Base-by-base conservation (phyloP, 2,329 filamentous ascomycete species). In the Cladophialophora yegresii region DNA sequence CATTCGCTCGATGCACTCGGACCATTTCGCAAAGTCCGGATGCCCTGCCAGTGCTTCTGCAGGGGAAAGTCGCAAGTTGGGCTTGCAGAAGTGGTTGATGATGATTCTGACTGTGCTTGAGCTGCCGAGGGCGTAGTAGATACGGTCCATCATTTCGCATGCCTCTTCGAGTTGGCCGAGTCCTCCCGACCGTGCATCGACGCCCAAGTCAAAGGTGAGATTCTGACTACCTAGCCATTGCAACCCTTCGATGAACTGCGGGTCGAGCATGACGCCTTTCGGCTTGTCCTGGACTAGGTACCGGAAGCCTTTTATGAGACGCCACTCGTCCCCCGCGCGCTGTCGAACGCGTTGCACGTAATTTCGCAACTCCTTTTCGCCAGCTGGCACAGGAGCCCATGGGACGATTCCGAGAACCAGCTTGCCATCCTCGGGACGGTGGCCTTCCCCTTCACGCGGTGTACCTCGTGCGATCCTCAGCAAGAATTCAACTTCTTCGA, bases 51-150 rank as follows among this genome's bases (percentile, higher is more conserved):
- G 71, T 69, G 63, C 61, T 51, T 69, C 66, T 1, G 30, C 20
- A 4, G 69, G 66, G 1, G 65, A 64, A 13, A 90, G 82, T 33
- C 82, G 82, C 30, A 96, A 80, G 75, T 93, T 87, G 1, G 92
- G 92, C 78, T 96, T 96, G 83, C 91, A 93, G 70, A 96, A 84
- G 77, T 97, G 92, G 76, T 96, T 91, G 70, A 96, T 78, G 58
- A 96, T 82, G 72, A 93, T 85, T 0, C 81, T 83, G 36, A 89
- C 85, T 72, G 84, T 86, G 5, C 83, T 81, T 60, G 85, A 84
- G 0, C 79, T 56, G 5, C 32, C 54, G 16, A 43, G 5, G 36
- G 36, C 5, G 86, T 81, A 73, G 90, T 81, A 73, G 90, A 90
- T 85, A 70, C 78, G 84, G 70, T 84, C 82, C 73, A 92, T 86